phyloP scores from a whole-genome alignment of 148 eudicot species.

The Bassia scoparia region DNA sequence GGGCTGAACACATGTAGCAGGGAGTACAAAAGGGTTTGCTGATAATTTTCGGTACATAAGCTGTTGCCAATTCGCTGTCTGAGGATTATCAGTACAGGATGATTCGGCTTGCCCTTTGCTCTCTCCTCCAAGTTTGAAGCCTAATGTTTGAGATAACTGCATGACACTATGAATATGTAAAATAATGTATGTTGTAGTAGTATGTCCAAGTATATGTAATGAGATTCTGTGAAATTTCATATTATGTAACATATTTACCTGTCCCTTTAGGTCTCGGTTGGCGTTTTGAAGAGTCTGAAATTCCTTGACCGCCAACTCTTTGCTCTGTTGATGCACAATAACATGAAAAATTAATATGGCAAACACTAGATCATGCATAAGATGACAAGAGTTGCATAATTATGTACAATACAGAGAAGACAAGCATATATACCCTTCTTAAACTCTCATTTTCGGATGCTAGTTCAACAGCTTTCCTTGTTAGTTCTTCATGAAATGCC shows the following conservation, averaged over 20 bases:
- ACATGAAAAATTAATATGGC: neutral
- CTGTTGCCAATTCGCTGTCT: constrained; percentile 27
- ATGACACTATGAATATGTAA: constrained; percentile 5
- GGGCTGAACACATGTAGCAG: constrained; percentile 28
- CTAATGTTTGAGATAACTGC: constrained; percentile 42
- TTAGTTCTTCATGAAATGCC: constrained; percentile 61
- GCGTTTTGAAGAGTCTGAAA: constrained; percentile 44
- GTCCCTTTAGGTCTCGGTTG: constrained; percentile 49
- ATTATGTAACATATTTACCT: constrained; percentile 33
- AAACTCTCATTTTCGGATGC: constrained; percentile 56
- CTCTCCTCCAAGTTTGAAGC: constrained; percentile 34
- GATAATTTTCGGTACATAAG: constrained; percentile 30
- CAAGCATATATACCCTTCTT: constrained; percentile 43
- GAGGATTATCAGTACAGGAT: constrained; percentile 18
- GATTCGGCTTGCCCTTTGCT: constrained; percentile 19
- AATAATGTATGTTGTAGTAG: neutral
- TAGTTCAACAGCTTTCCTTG: constrained; percentile 50
- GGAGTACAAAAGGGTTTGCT: constrained; percentile 34
- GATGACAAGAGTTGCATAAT: neutral
- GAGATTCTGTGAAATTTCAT: neutral
- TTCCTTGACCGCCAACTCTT: constrained; percentile 45
- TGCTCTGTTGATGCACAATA: constrained; percentile 37
- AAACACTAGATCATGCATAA: neutral
- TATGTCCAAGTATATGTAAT: neutral
- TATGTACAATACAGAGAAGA: neutral